Evolutionary conservation across 306 rosid genomes (phyloP).

Genomic region (Pyrus pyrifolia): DNA sequence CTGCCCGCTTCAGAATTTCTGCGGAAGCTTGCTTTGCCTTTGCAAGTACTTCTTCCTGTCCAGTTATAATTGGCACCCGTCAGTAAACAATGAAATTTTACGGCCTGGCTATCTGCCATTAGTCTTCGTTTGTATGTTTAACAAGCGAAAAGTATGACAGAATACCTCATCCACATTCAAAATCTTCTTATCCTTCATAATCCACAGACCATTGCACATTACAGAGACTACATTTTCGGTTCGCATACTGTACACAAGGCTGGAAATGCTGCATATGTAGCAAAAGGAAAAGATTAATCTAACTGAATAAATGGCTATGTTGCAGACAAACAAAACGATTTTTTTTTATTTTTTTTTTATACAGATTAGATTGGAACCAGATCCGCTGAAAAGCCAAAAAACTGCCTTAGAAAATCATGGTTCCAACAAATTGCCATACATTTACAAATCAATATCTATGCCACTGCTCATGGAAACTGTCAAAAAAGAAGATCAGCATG

Average conservation of each 20-base stretch:
- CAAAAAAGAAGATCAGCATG: background rate
- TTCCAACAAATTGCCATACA: background rate
- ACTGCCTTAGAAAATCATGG: background rate
- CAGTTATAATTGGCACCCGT: background rate
- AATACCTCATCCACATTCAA: conserved; percentile 61
- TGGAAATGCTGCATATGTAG: conserved; percentile 58
- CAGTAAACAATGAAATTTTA: background rate
- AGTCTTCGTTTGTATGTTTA: background rate
- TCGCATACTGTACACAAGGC: conserved; percentile 76
- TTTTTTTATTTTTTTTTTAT: background rate
- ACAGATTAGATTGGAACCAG: background rate
- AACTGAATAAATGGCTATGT: background rate
- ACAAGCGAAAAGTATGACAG: background rate
- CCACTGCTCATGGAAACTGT: background rate
- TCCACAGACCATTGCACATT: conserved; percentile 86
- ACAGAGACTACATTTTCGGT: conserved; percentile 69
- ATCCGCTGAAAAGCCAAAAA: background rate
- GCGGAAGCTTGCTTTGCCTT: conserved; percentile 56
- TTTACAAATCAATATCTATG: background rate
- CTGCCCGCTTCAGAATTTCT: conserved; percentile 62
- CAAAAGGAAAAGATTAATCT: conserved; percentile 13
- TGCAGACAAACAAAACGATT: background rate
- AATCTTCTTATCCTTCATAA: conserved; percentile 80
- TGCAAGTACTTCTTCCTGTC: conserved; percentile 58
- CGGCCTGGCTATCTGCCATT: background rate